phyloP scores from a whole-genome alignment of 2,329 filamentous ascomycete genomes.

The Paramyrothecium sp. region DNA sequence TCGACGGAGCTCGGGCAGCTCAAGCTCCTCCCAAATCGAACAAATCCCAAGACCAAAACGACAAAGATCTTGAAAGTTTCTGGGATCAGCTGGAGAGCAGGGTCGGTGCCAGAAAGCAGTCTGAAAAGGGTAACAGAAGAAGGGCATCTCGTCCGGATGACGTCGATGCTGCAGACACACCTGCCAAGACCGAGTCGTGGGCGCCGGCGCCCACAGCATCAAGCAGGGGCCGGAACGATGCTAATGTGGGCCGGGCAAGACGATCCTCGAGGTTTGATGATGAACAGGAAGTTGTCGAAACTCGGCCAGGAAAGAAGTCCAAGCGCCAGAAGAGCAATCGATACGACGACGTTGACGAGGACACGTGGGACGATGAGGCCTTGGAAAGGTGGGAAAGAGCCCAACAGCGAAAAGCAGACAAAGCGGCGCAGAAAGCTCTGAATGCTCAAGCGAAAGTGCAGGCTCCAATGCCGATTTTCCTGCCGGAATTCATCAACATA shows the following conservation, averaged over 20 bases:
- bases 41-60: neutral
- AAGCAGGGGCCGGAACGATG: too few relatives aligned
- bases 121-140: neutral
- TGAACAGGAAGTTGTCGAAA: slow-evolving; percentile 15
- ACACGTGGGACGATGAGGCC: slow-evolving; percentile 38
- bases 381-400: slow-evolving; percentile 34
- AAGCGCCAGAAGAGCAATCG: slow-evolving; percentile 19
- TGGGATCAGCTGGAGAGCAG: slow-evolving; percentile 22
- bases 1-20: too few relatives aligned
- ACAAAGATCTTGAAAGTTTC: slow-evolving; percentile 5
- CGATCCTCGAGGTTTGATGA: slow-evolving; percentile 29
- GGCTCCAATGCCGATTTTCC: slow-evolving; percentile 58
- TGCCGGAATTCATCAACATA: slow-evolving; percentile 93
- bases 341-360: slow-evolving; percentile 20
- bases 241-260: slow-evolving; percentile 10
- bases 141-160: slow-evolving; percentile 18
- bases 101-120: neutral
- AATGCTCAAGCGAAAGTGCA: slow-evolving; percentile 27
- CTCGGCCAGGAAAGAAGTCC: slow-evolving; percentile 18
- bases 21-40: too few relatives aligned
- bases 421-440: slow-evolving; percentile 20
- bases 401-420: slow-evolving; percentile 40
- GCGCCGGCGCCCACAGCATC: too few relatives aligned
- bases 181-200: too few relatives aligned
- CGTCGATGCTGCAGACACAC: slow-evolving; percentile 8